Evolutionary conservation across 106 monocot genomes (phyloP), one percentile per base, ranked within the genome.

Genomic region (Platanthera zijinensis): DNA sequence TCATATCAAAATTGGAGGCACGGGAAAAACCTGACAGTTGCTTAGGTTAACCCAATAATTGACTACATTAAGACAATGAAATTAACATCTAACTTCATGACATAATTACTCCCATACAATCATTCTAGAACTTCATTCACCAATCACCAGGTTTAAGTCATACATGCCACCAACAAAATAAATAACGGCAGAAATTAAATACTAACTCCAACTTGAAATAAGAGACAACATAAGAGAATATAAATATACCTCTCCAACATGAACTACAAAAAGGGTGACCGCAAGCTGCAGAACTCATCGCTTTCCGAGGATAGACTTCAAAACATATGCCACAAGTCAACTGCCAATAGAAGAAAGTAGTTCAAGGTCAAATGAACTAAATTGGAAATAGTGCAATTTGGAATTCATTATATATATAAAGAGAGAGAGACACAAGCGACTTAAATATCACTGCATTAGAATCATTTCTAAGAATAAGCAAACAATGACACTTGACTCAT

Each of bases 281-380:
- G 83, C 95, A 96, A 28, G 89, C 75, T 85, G 90, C 84, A 54
- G 90, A 80, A 32, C 80, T 78, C 89, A 93, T 89, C 49, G 50
- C 82, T 48, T 72, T 62, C 77, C 79, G 75, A 30, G 80, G 85
- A 76, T 86, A 90, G 73, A 19, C 82, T 71, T 96, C 95, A 66
- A 96, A 90, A 78, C 92, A 96, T 77, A 96, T 96, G 53, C 95
- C 90, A 83, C 95, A 96, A 61, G 79, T 81, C 79, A 92, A 70
- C 92, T 92, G 90, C 74, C 78, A 81, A 28, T 11, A 74, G 48
- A 52, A 78, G 56, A 25, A 66, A 66, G 21, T 10, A 22, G 63
- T 22, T 64, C 63, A 32, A 66, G 32, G 28, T 32, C 66, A 66
- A 66, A 66, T 66, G 32, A 66, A 25, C 32, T 30, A 66, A 66